Conservation (phyloP, 1,284 basidiomycete species). For the Cystobasidium pallidum region DNA sequence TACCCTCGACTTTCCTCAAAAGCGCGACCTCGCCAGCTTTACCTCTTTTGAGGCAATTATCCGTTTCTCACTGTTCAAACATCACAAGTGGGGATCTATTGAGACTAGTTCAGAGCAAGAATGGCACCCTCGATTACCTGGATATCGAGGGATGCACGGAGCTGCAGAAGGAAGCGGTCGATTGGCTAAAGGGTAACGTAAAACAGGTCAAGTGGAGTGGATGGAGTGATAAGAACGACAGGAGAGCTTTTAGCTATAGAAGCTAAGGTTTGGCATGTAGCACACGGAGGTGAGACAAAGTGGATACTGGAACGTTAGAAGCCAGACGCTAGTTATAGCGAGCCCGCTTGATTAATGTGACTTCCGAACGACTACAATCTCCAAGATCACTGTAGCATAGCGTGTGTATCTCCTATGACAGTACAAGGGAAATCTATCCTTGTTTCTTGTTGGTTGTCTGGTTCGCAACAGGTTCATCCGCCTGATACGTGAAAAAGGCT, state of each 20-base stretch:
- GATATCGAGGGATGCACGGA: conserved; percentile 37
- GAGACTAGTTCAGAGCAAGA: conserved; percentile 34
- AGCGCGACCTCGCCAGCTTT: conserved; percentile 3
- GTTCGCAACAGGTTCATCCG: background rate
- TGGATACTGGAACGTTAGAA: no score
- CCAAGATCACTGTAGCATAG: background rate
- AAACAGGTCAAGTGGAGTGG: conserved; percentile 19
- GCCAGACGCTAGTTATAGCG: no score
- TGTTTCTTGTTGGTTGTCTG: background rate
- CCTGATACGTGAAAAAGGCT: background rate
- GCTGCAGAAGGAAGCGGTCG: conserved; percentile 40
- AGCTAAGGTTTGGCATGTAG: background rate
- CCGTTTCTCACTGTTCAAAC: conserved; percentile 25
- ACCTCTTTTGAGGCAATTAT: conserved; percentile 10
- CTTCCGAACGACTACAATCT: no score
- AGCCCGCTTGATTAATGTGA: no score
- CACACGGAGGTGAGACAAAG: background rate
- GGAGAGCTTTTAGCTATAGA: conserved; percentile 6
- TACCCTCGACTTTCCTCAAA: conserved; percentile 22
- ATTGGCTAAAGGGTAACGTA: conserved; percentile 38
- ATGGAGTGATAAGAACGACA: conserved; percentile 35
- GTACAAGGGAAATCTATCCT: no score
- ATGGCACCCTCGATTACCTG: conserved; percentile 3
- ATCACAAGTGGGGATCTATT: conserved; percentile 30
- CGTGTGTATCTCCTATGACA: no score